A percentile compares a stretch with the other conserved stretches of the same genome.
phyloP scores from a whole-genome alignment of 352 stramenopile species.

The Elongisporangium anandrum region DNA sequence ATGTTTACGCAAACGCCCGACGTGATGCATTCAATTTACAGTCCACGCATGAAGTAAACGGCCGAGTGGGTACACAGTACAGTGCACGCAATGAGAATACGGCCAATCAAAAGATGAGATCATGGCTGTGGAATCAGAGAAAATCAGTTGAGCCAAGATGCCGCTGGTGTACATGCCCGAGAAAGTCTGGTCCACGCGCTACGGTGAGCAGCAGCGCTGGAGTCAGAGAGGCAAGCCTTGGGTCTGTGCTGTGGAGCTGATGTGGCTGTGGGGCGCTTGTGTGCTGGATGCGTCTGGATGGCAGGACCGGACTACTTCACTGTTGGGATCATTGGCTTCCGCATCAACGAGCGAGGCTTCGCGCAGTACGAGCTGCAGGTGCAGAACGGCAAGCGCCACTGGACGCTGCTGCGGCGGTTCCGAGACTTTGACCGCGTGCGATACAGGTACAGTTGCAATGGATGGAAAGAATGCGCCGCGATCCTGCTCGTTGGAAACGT shows the following conservation, averaged over 20 bases:
- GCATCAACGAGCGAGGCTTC: conserved; percentile 43
- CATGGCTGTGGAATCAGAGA: conserved; percentile 2
- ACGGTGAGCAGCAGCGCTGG: conserved; percentile 24
- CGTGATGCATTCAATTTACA: too few species aligned
- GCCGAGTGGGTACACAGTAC: neutral
- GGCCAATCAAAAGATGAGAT: conserved; percentile 1
- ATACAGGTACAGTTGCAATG: conserved; percentile 20
- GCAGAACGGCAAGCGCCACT: conserved; percentile 63
- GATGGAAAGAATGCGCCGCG: neutral
- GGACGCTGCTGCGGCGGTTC: conserved; percentile 65
- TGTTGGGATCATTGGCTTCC: conserved; percentile 44
- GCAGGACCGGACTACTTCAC: conserved; percentile 75
- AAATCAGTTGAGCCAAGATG: conserved; percentile 23
- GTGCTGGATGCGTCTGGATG: neutral
- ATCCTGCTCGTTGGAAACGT: neutral
- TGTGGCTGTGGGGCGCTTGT: neutral
- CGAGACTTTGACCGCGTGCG: conserved; percentile 64
- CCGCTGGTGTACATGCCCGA: conserved; percentile 74
- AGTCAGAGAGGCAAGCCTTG: neutral
- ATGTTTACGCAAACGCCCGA: neutral
- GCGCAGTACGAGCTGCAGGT: conserved; percentile 68
- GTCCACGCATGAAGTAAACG: neutral
- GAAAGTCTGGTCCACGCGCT: conserved; percentile 63
- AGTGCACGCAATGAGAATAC: neutral
- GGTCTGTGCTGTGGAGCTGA: neutral